Conservation (phyloP, 1,284 basidiomycete species). For the Psilocybe mexicana region DNA sequence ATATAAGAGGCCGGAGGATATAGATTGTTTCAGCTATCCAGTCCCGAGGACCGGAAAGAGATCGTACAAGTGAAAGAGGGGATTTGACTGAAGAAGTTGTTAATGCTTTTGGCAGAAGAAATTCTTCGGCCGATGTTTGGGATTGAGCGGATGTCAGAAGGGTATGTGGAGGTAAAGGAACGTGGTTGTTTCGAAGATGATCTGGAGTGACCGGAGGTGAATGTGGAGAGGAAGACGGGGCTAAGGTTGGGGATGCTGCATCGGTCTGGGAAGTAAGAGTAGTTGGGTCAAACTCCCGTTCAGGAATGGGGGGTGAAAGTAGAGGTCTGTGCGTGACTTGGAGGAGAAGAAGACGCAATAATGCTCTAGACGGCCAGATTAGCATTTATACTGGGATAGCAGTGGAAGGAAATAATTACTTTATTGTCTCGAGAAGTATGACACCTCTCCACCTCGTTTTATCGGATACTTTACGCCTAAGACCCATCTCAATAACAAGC, state of each 20-base stretch:
- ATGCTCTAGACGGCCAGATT: slow-evolving; percentile 48
- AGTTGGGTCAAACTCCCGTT: slow-evolving; percentile 82
- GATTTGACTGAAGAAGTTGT: slow-evolving; percentile 69
- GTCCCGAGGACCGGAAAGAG: slow-evolving; percentile 62
- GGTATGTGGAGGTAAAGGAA: slow-evolving; percentile 60
- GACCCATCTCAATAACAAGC: slow-evolving; percentile 85
- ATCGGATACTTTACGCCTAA: slow-evolving; percentile 65
- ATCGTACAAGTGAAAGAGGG: slow-evolving; percentile 61
- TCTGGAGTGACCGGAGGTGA: slow-evolving; percentile 64
- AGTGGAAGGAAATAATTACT: slow-evolving; percentile 52
- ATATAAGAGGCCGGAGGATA: slow-evolving; percentile 69
- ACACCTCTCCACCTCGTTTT: slow-evolving; percentile 72
- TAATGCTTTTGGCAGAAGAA: slow-evolving; percentile 75
- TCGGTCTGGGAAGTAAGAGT: slow-evolving; percentile 57
- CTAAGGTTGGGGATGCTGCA: slow-evolving; percentile 56
- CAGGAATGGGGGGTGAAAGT: slow-evolving; percentile 75
- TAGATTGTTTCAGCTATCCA: slow-evolving; percentile 72
- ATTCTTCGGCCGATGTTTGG: slow-evolving; percentile 68
- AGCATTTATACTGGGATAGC: neutral
- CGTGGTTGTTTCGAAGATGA: slow-evolving; percentile 75
- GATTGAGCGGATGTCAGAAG: slow-evolving; percentile 58
- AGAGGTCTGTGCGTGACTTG: slow-evolving; percentile 74
- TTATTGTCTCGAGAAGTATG: slow-evolving; percentile 73
- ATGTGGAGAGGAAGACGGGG: slow-evolving; percentile 52
- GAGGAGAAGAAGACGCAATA: slow-evolving; percentile 71